A percentile compares a stretch with the other conserved stretches of the same genome.
phyloP scores from a whole-genome alignment of 768 basidiomycete species.

The Pseudohyphozyma bogoriensis region DNA sequence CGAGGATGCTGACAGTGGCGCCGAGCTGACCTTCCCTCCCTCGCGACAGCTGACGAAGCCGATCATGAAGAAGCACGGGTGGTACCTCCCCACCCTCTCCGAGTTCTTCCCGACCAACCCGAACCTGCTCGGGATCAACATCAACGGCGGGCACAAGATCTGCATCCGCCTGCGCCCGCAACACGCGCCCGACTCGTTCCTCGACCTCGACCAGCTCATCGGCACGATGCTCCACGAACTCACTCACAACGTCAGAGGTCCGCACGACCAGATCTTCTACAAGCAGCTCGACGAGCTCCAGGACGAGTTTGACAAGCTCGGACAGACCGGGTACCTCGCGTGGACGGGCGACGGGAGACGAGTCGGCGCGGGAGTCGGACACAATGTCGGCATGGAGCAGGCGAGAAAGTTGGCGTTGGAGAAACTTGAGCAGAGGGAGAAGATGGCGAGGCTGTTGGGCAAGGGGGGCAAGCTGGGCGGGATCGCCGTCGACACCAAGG shows the following conservation, averaged over 20 bases:
- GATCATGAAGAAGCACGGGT: constrained; percentile 76
- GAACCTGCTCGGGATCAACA: constrained; percentile 53
- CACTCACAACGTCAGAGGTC: constrained; percentile 29
- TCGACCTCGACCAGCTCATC: constrained; percentile 52
- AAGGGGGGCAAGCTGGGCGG: constrained; percentile 51
- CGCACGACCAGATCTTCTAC: constrained; percentile 47
- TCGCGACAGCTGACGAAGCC: constrained; percentile 60
- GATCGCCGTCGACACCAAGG: constrained; percentile 25
- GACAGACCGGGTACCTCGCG: constrained; percentile 76
- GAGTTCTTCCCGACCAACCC: constrained; percentile 76
- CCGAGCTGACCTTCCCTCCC: not conserved
- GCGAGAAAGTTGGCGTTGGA: constrained; percentile 60
- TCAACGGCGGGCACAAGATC: constrained; percentile 73
- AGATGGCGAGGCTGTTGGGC: constrained; percentile 44
- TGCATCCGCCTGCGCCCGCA: constrained; percentile 64
- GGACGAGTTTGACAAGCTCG: constrained; percentile 72
- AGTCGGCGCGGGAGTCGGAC: constrained; percentile 58
- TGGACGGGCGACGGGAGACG: constrained; percentile 65
- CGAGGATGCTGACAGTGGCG: not conserved
- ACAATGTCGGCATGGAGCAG: constrained; percentile 35
- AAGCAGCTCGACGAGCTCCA: constrained; percentile 54
- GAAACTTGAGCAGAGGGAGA: constrained; percentile 65
- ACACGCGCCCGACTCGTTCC: constrained; percentile 26
- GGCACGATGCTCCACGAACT: constrained; percentile 88
- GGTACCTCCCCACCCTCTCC: constrained; percentile 47